These are phyloP conservation scores for Anethum foeniculum DNA, from an alignment of 140 eudicot species.

Conservation along the genomic window DNA sequence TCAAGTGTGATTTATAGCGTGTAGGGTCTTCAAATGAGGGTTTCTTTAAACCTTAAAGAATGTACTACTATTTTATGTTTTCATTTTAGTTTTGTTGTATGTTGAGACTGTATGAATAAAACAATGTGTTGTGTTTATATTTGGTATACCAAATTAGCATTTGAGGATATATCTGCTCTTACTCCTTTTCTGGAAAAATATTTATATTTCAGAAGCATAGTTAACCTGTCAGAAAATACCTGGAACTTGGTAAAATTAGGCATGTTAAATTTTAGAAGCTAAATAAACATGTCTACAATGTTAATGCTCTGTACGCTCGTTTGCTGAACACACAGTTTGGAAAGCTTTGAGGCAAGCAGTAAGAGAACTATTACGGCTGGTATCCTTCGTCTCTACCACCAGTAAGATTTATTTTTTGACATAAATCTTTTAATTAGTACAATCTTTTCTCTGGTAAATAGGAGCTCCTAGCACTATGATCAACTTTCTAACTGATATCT, in stretches of 20 bases:
- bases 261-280: neutral
- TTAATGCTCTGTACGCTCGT: too few species aligned
- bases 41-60: neutral
- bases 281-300: too few species aligned
- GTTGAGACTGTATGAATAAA: neutral
- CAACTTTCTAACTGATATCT: neutral
- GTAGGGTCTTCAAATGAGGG: neutral
- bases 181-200: neutral
- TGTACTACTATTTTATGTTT: neutral
- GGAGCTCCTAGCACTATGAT: neutral
- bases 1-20: slow-evolving; percentile 29
- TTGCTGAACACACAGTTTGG: too few species aligned
- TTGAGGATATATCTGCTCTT: neutral
- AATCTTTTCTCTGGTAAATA: neutral
- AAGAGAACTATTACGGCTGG: too few species aligned
- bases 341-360: too few species aligned
- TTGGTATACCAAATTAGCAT: neutral
- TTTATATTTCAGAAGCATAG: too few species aligned
- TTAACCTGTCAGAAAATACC: neutral
- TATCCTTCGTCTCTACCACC: too few species aligned
- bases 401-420: too few species aligned
- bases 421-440: too few species aligned
- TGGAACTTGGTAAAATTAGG: neutral
- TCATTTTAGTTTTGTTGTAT: neutral
- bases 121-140: neutral